A percentile compares a stretch with the other conserved stretches of the same genome.
Evolutionary conservation across 2,329 filamentous ascomycete genomes (phyloP).

Genomic region (Monosporascus cannonballus): DNA sequence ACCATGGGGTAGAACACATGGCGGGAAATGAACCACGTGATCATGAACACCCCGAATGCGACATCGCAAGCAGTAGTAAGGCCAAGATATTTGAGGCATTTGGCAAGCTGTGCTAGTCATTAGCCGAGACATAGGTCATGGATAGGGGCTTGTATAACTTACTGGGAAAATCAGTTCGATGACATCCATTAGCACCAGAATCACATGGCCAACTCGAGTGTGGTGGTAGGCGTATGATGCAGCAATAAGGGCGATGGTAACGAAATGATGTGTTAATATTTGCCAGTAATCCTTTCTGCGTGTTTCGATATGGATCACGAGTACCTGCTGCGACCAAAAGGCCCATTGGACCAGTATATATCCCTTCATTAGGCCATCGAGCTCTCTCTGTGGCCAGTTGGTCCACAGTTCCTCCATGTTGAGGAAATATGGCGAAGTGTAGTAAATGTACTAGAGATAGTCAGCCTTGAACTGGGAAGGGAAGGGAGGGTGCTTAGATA

Average conservation of each 20-base stretch:
- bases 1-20: constrained; percentile 73
- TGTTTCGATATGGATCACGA: constrained; percentile 90
- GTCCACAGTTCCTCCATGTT: constrained; percentile 74
- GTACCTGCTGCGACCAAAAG: constrained; percentile 88
- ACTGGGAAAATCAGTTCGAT: constrained; percentile 84
- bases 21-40: constrained; percentile 74
- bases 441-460: constrained; percentile 63
- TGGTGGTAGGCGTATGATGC: constrained; percentile 80
- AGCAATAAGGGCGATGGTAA: constrained; percentile 73
- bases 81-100: constrained; percentile 84
- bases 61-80: constrained; percentile 71
- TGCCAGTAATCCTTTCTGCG: constrained; percentile 88
- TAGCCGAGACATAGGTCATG: not conserved
- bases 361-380: constrained; percentile 69
- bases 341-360: constrained; percentile 88
- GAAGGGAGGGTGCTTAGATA: not conserved
- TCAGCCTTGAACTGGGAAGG: not conserved
- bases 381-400: constrained; percentile 72
- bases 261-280: constrained; percentile 89
- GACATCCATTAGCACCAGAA: constrained; percentile 86
- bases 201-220: constrained; percentile 78
- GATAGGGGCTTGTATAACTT: constrained; percentile 27
- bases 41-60: constrained; percentile 76
- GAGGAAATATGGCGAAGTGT: constrained; percentile 68
- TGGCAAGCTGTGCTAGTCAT: constrained; percentile 57